Conservation (phyloP, 768 basidiomycete species). For the Lactarius quietus region DNA sequence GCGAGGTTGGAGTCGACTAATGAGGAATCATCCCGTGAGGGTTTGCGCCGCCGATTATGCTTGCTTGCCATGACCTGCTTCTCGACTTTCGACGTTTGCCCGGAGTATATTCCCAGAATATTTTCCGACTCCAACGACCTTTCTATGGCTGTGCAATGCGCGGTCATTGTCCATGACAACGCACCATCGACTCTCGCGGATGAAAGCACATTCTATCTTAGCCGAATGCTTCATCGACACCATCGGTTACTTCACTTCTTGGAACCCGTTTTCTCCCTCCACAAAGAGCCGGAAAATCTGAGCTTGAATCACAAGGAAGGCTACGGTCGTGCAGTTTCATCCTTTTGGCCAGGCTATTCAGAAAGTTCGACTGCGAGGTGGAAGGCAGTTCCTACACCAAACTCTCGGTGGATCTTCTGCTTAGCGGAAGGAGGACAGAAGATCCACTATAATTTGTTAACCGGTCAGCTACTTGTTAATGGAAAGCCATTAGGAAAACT, state of each 20-base stretch:
- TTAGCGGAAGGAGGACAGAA: background rate
- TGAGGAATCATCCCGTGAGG: background rate
- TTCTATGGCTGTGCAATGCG: conserved; percentile 13
- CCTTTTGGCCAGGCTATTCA: background rate
- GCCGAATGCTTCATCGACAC: conserved; percentile 8
- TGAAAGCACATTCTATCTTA: background rate
- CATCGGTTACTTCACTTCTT: conserved; percentile 4
- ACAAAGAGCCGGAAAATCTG: background rate
- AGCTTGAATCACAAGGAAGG: background rate
- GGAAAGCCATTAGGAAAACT: conserved; percentile 41
- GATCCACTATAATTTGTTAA: conserved; percentile 40
- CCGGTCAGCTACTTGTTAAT: conserved; percentile 41
- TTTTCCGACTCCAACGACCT: conserved; percentile 9
- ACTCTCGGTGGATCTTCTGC: conserved; percentile 12
- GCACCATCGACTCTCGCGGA: background rate
- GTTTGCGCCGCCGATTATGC: conserved; percentile 9
- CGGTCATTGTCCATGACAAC: conserved; percentile 17
- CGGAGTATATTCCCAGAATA: background rate
- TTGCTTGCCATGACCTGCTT: conserved; percentile 14
- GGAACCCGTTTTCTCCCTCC: conserved; percentile 2
- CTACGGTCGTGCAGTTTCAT: background rate
- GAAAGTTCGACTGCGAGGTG: background rate
- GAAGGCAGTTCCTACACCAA: background rate
- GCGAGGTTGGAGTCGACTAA: conserved; percentile 5
- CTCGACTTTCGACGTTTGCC: conserved; percentile 15